Evolutionary conservation across 768 basidiomycete genomes (phyloP), one percentile per base, ranked within the genome.

Genomic region (Pulveroboletus sp.): DNA sequence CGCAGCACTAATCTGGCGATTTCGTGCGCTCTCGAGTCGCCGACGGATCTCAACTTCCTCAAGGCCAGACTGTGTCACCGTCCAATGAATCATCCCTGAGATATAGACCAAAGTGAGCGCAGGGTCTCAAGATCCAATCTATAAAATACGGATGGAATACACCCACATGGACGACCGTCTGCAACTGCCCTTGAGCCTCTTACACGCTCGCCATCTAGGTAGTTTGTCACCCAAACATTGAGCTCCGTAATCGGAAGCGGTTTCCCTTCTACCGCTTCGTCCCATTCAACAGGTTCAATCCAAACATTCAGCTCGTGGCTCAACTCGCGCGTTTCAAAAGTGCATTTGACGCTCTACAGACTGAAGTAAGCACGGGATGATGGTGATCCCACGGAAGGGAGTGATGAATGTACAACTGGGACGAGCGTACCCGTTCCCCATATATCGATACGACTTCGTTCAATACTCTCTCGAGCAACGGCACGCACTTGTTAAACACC

Each of bases 401-500:
- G 24, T 9, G 36, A 33, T 3, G 8, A 8, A 10, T n/a, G 31
- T 18, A 21, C 21, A 48, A 36, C 43, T 1, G 15, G 10, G 30
- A 30, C 0, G 26, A 35, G 64, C 79, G 43, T 40, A 88, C 91
- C 73, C 87, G 69, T 5, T 75, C 65, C 0, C 89, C 89, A 67
- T 86, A 90, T 45, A 77, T 73, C 2, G 65, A 61, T 4, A 75
- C 69, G 3, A 86, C 75, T 53, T 84, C 80, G 3, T 80, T 71
- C 17, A 83, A 63, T 6, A 93, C 64, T 8, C 66, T 68, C 67
- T 96, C 93, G 47, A 96, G 71, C 3, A 94, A 51, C 5, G 67
- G 69, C 4, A 95, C 71, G 50, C 85, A 88, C 59, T 86, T 83
- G 45, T 77, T 73, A 69, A 96, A 98, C 1, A 91, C 78, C 41